Base-by-base conservation (phyloP, 257 asterid species). In the Parsonsia alboflavescens region DNA sequence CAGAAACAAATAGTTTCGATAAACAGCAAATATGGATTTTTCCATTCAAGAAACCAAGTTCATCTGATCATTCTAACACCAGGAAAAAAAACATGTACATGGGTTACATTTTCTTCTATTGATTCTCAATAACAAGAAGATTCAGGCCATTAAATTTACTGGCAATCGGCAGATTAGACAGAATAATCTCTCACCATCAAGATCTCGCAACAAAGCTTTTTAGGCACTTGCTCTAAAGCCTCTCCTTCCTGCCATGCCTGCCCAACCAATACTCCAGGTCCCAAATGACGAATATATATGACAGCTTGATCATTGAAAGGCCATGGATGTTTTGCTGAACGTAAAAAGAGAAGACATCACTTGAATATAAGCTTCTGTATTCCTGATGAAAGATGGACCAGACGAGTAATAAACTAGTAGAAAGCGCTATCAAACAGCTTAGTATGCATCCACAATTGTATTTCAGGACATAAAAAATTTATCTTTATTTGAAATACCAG, bases 241-340 rank as follows among this genome's bases (percentile, higher is more conserved):
- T 79, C 84, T 58, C 97, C 97, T 79, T 92, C 97, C 80, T 92
- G 93, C 97, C 97, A 92, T 61, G 96, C 96, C 75, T 92, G 96
- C 26, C 96, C 96, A 54, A 92, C 93, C 85, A 89, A 45, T 54
- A 90, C 93, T 42, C 97, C 97, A 3, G 97, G 97, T 22, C 96
- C 96, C 68, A 85, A 78, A 42, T 86, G 96, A 44, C 97, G 92
- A 64, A 88, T 21, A 67, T 92, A 92, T 58, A 92, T 85, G 39
- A 90, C 93, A 33, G 90, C 88, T 75, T 92, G 86, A 80, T 92
- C 96, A 17, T 84, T 75, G 78, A 92, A 88, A 15, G 96, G 97
- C 97, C 93, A 90, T 54, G 96, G 90, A 82, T 90, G 97, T 42
- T 76, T 86, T 45, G 78, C 97, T 90, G 91, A 53, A 65, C 33